These are phyloP conservation scores for Salix exigua DNA, from an alignment of 345 rosid species.

Conservation along the genomic window DNA sequence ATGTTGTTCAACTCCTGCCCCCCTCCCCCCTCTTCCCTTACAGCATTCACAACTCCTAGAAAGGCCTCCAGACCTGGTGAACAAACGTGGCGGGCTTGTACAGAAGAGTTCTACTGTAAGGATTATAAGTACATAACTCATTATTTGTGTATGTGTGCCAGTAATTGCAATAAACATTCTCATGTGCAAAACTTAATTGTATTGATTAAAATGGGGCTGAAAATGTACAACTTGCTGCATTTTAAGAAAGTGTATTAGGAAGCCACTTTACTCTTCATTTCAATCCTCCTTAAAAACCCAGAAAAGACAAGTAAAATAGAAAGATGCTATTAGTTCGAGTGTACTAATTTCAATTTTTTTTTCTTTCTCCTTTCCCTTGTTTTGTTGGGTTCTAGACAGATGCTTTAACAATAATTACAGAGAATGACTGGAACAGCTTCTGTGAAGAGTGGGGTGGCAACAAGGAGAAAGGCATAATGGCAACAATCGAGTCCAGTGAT, in stretches of 20 bases:
- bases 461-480: constrained; percentile 66
- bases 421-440: constrained; percentile 84
- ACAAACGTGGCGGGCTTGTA: constrained; percentile 61
- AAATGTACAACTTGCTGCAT: background rate
- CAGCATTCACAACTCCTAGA: constrained; percentile 82
- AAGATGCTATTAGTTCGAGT: background rate
- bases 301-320: background rate
- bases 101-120: constrained; percentile 77
- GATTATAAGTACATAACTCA: constrained; percentile 11
- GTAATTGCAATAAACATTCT: background rate
- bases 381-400: constrained; percentile 65
- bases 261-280: background rate
- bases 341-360: constrained; percentile 17
- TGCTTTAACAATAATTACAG: constrained; percentile 71
- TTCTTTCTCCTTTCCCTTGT: constrained; percentile 6
- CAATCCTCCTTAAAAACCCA: background rate
- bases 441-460: constrained; percentile 94
- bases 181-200: background rate
- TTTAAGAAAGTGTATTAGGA: background rate
- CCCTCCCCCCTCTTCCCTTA: constrained; percentile 3
- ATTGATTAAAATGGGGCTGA: background rate
- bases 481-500: constrained; percentile 50
- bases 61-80: constrained; percentile 74
- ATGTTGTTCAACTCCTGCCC: constrained; percentile 11
- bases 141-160: background rate